phyloP scores from a whole-genome alignment of 2,329 filamentous ascomycete genomes.

The Metarhizium robertsii region DNA sequence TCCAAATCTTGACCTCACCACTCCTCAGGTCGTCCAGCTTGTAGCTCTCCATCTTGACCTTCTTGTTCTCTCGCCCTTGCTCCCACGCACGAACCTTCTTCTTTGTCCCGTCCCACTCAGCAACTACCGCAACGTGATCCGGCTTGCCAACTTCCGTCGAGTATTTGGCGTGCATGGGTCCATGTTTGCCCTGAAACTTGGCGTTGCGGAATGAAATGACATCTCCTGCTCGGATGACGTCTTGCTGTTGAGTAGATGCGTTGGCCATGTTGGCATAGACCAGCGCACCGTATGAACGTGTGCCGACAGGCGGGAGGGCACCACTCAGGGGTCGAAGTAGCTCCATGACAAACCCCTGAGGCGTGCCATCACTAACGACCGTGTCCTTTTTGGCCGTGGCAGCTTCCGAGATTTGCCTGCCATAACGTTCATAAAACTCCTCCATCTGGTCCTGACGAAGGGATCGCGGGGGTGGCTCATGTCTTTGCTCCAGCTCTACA shows the following conservation, averaged over 20 bases:
- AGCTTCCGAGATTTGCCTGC: constrained; percentile 64
- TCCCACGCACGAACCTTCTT: constrained; percentile 96
- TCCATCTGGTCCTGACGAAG: constrained; percentile 92
- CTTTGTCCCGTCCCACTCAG: constrained; percentile 97
- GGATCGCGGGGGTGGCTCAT: constrained; percentile 71
- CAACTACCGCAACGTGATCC: constrained; percentile 82
- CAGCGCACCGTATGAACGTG: constrained; percentile 78
- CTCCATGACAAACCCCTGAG: constrained; percentile 67
- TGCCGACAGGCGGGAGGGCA: constrained; percentile 76
- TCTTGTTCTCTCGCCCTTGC: constrained; percentile 86
- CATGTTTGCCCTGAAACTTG: constrained; percentile 90
- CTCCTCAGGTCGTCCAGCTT: constrained; percentile 84
- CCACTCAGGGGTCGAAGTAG: constrained; percentile 65
- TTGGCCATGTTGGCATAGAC: constrained; percentile 96
- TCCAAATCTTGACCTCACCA: constrained; percentile 95
- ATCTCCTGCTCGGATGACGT: constrained; percentile 89
- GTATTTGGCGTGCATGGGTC: constrained; percentile 93
- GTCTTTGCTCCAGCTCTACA: constrained; percentile 71
- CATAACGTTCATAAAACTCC: constrained; percentile 71
- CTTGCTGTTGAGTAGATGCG: constrained; percentile 78
- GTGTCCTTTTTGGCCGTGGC: constrained; percentile 66
- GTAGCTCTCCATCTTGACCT: constrained; percentile 90
- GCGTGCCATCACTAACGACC: constrained; percentile 75
- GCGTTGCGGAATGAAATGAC: constrained; percentile 90
- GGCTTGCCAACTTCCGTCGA: constrained; percentile 76